Evolutionary conservation across 2,329 filamentous ascomycete genomes (phyloP), one percentile per base, ranked within the genome.

Genomic region (Fusarium solani-melongenae): DNA sequence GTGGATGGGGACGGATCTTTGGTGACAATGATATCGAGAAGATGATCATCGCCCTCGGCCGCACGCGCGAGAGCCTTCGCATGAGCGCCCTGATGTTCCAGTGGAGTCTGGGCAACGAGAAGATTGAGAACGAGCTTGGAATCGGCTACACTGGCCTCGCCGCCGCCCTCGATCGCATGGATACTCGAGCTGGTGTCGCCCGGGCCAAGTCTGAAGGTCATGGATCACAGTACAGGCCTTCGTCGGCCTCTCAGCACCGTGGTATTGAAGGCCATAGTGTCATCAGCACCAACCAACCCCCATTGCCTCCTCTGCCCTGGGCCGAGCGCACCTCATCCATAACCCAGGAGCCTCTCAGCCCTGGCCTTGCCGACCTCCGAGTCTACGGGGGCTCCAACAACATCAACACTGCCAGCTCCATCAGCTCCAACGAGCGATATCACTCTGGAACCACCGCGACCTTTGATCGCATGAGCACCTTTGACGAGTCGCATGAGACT

Each of bases 141-240:
- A 92, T 92, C 53, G 92, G 92, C 49, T 93, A 92, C 77, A 91
- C 90, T 2, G 90, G 90, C 6, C 85, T 93, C 9, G 88, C 89
- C 1, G 91, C 91, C 11, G 91, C 91, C 4, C 85, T 93, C 12
- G 89, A 92, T 51, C 78, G 77, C 38, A 78, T 80, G 53, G 80
- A 82, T 14, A 73, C 73, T 10, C 76, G 77, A 9, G 69, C 75
- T 36, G 76, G 73, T 27, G 51, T 77, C 11, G 56, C 74, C 4
- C 63, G 73, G 29, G 61, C 74, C 34, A 76, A 75, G 69, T 68
- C 73, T 11, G 72, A 71, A 2, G 64, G 64, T 34, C 55, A 64
- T 20, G 53, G 57, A 29, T 79, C 77, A 15, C 70, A 75, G 17
- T 78, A 79, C 57, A 67, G 62, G n/a, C 71, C 73, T 3, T 77